Evolutionary conservation across 2,329 filamentous ascomycete genomes (phyloP).

Genomic region (Ceratocystis diversiconidia): DNA sequence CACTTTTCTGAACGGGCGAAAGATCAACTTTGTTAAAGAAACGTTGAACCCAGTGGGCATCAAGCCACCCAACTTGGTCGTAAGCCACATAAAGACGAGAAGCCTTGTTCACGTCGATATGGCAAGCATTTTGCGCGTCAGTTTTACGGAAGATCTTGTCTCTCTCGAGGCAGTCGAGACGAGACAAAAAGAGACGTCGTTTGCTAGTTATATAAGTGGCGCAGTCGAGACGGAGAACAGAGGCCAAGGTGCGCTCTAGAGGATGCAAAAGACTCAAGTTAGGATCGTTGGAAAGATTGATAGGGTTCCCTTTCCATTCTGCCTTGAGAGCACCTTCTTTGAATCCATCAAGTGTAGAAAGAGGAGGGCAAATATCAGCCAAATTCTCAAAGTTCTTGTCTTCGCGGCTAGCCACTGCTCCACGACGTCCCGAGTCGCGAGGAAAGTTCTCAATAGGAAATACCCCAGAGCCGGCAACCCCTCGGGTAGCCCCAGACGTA

Average conservation of each 20-base stretch:
- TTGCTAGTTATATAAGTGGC: conserved; percentile 87
- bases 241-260: conserved; percentile 63
- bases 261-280: conserved; percentile 57
- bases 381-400: conserved; percentile 67
- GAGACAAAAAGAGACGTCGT: conserved; percentile 72
- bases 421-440: conserved; percentile 16
- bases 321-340: conserved; percentile 62
- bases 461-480: conserved; percentile 16
- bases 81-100: conserved; percentile 85
- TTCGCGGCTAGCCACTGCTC: conserved; percentile 53
- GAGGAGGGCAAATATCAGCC: conserved; percentile 57
- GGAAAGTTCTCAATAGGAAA: conserved; percentile 15
- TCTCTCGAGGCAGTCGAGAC: conserved; percentile 50
- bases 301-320: conserved; percentile 71
- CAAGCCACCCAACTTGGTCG: conserved; percentile 74
- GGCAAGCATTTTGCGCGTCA: conserved; percentile 89
- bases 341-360: conserved; percentile 44
- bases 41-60: conserved; percentile 32
- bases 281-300: conserved; percentile 62
- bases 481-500: conserved; percentile 11
- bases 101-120: conserved; percentile 96
- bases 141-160: conserved; percentile 88
- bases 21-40: conserved; percentile 22
- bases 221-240: conserved; percentile 67
- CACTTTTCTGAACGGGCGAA: conserved; percentile 13